Percentiles rank a stretch among this genome's conserved stretches.
Evolutionary conservation across 2,329 filamentous ascomycete genomes (phyloP).

Genomic region (Botrytis paeoniae): DNA sequence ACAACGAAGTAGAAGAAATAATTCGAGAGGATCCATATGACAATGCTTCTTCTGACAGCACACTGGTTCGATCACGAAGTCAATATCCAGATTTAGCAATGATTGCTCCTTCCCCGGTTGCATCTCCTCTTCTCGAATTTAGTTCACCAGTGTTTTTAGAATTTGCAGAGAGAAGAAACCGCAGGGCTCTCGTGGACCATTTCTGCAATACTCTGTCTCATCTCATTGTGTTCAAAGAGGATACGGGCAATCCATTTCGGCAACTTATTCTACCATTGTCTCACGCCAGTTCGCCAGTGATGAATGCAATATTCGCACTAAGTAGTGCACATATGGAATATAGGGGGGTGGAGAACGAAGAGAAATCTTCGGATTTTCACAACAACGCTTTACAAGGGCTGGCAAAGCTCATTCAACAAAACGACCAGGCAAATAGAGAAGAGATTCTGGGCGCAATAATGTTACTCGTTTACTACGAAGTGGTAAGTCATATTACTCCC

Average conservation of each 20-base stretch:
- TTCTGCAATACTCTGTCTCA: conserved; percentile 64
- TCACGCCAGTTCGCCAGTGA: conserved; percentile 55
- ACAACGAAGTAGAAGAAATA: conserved; percentile 33
- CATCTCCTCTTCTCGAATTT: conserved; percentile 46
- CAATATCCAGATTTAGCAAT: conserved; percentile 37
- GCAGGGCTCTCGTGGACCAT: conserved; percentile 57
- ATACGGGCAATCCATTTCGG: conserved; percentile 60
- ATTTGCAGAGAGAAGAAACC: conserved; percentile 52
- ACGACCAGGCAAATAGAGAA: conserved; percentile 49
- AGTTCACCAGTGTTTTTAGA: conserved; percentile 52
- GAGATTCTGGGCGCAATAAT: conserved; percentile 60
- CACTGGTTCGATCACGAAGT: conserved; percentile 29
- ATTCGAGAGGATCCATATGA: conserved; percentile 22
- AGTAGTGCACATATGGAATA: conserved; percentile 81
- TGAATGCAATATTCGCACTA: conserved; percentile 80
- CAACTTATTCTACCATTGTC: conserved; percentile 59
- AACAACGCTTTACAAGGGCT: conserved; percentile 57
- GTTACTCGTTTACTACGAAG: conserved; percentile 61
- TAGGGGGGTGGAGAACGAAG: conserved; percentile 49
- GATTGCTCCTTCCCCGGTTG: conserved; percentile 30
- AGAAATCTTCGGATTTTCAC: conserved; percentile 58
- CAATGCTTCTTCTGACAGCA: conserved; percentile 13
- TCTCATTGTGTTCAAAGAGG: conserved; percentile 64
- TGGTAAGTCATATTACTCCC: conserved; percentile 45
- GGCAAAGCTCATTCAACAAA: conserved; percentile 53